phyloP scores from a whole-genome alignment of 2,329 filamentous ascomycete species.

The Dothistroma pini region DNA sequence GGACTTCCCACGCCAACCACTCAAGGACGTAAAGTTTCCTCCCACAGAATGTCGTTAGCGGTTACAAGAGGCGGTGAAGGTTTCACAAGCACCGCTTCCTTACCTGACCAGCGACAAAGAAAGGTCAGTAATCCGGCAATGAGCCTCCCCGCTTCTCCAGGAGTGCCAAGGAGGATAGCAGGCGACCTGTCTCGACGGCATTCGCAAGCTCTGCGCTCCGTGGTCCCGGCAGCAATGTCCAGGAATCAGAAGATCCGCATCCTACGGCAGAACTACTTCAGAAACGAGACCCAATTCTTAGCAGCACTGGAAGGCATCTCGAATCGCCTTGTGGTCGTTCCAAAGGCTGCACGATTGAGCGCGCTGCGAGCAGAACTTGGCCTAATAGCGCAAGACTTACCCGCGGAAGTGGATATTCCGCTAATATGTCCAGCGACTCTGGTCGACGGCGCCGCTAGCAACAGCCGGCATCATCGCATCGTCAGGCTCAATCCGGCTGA shows the following conservation, averaged over 20 bases:
- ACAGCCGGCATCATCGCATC: slow-evolving; percentile 76
- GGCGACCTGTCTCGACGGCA: slow-evolving; percentile 48
- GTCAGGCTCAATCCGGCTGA: slow-evolving; percentile 80
- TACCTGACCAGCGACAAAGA: slow-evolving; percentile 30
- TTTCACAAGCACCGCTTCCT: slow-evolving; percentile 33
- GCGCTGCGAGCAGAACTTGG: slow-evolving; percentile 77
- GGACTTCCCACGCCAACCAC: slow-evolving; percentile 8
- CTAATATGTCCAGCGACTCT: slow-evolving; percentile 74
- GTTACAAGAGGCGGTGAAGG: slow-evolving; percentile 30
- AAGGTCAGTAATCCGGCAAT: slow-evolving; percentile 22
- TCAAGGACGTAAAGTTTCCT: slow-evolving; percentile 8
- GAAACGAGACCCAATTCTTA: slow-evolving; percentile 75
- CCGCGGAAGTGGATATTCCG: slow-evolving; percentile 79
- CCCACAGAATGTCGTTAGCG: slow-evolving; percentile 34
- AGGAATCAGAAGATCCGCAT: slow-evolving; percentile 65
- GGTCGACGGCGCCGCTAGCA: slow-evolving; percentile 67
- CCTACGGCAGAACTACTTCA: slow-evolving; percentile 76
- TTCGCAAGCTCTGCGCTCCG: slow-evolving; percentile 54
- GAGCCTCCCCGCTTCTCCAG: slow-evolving; percentile 38
- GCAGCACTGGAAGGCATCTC: slow-evolving; percentile 80
- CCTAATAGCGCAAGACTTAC: slow-evolving; percentile 74
- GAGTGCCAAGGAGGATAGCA: slow-evolving; percentile 35
- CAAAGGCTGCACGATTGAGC: slow-evolving; percentile 75
- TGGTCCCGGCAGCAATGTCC: slow-evolving; percentile 61
- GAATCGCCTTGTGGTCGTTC: slow-evolving; percentile 76